phyloP scores from a whole-genome alignment of 139 green algal species.

The Volvox africanus region DNA sequence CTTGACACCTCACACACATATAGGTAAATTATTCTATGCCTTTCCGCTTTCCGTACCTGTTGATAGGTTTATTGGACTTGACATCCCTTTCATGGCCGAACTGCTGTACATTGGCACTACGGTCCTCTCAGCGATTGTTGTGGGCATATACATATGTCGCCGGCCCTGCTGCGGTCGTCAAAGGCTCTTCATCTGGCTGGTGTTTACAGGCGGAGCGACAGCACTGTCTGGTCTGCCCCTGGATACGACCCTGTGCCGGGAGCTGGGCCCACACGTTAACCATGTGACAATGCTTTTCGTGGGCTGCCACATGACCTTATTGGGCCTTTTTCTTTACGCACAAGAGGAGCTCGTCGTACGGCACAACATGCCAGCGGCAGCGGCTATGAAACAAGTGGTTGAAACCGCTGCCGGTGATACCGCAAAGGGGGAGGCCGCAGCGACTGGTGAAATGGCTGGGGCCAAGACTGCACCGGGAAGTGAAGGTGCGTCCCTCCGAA shows the following conservation, averaged over 20 bases:
- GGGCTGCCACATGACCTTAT: not conserved
- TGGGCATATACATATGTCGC: not conserved
- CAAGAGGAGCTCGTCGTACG: not conserved
- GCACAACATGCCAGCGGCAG: not conserved
- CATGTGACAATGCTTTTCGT: not conserved
- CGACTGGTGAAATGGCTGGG: not conserved
- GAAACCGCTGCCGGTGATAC: no score
- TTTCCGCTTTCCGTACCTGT: no score
- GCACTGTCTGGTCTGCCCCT: not conserved
- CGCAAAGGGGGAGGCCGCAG: not conserved
- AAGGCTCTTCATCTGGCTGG: not conserved
- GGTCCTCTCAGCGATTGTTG: not conserved
- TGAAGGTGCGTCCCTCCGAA: no score
- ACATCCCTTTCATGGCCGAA: constrained; percentile 10
- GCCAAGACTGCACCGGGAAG: not conserved
- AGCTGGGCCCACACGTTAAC: not conserved
- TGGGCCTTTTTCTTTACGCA: not conserved
- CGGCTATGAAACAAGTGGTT: not conserved
- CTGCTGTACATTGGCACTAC: constrained; percentile 10
- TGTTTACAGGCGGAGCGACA: not conserved
- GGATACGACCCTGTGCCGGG: not conserved
- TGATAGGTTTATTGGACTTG: not conserved
- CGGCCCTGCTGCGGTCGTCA: not conserved
- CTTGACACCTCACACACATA: no score
- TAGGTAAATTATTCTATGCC: no score